A percentile compares a stretch with the other conserved stretches of the same genome.
These are phyloP conservation scores for Cudoniella acicularis DNA, from an alignment of 495 filamentous ascomycete species.

Conservation along the genomic window DNA sequence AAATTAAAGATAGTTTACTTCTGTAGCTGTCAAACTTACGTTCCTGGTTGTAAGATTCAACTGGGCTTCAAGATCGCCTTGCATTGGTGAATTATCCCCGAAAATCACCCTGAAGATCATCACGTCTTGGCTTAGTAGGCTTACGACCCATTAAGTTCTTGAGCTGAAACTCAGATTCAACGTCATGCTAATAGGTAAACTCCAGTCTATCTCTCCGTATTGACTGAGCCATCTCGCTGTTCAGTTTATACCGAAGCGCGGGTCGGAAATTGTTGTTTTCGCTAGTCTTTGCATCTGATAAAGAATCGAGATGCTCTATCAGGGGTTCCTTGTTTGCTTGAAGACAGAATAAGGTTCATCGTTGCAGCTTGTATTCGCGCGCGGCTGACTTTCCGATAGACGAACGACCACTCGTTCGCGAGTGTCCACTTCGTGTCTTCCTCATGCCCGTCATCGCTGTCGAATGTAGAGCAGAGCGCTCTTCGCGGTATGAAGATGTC, in stretches of 20 bases:
- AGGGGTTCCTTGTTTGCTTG: neutral
- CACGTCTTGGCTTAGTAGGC: too few species aligned
- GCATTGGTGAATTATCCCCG: constrained; percentile 11
- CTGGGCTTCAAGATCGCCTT: neutral
- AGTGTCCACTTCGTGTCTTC: neutral
- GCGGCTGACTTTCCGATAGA: neutral
- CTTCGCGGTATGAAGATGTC: neutral
- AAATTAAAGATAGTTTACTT: constrained; percentile 8
- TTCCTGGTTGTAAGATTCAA: neutral
- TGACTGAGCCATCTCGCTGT: neutral
- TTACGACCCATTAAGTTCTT: too few species aligned
- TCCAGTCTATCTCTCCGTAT: neutral
- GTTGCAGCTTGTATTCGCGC: neutral
- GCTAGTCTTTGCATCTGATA: too few species aligned
- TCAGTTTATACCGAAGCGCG: neutral
- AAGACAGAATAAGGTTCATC: neutral
- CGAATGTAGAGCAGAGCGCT: neutral
- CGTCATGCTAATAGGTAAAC: neutral
- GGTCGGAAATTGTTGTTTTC: too few species aligned
- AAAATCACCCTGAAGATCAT: neutral
- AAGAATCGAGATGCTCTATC: too few species aligned
- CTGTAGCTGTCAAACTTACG: constrained; percentile 2
- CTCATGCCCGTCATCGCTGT: neutral
- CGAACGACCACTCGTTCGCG: neutral
- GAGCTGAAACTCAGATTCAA: constrained; percentile 15